Percentiles rank a stretch among this genome's conserved stretches.
Evolutionary conservation across 441 rosid genomes (phyloP).

Genomic region (Gossypium trilobum): DNA sequence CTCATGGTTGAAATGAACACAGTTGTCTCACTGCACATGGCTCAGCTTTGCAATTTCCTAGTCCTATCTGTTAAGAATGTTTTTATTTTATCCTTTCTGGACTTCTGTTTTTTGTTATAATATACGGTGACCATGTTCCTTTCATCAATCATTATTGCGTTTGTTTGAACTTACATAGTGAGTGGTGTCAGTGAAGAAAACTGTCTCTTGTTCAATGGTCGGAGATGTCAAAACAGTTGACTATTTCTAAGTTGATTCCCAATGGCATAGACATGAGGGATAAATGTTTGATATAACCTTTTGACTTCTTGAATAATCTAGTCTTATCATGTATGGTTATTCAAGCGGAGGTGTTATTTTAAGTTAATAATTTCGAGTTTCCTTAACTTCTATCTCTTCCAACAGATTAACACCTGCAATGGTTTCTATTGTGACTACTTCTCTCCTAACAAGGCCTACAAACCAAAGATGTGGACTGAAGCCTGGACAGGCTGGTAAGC

Average conservation of each 20-base stretch:
- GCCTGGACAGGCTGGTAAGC: slow-evolving; percentile 98
- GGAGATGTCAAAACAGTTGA: slow-evolving; percentile 3
- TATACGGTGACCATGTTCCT: slow-evolving; percentile 18
- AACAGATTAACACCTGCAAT: slow-evolving; percentile 86
- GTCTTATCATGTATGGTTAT: background rate
- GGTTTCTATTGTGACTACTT: slow-evolving; percentile 95
- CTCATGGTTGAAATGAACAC: slow-evolving; percentile 26
- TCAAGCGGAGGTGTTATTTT: slow-evolving; percentile 5
- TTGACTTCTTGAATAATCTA: slow-evolving; percentile 11
- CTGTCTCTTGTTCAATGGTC: background rate
- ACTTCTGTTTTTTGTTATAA: slow-evolving; percentile 11
- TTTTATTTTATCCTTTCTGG: slow-evolving; percentile 7
- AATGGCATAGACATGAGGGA: background rate
- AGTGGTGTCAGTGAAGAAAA: slow-evolving; percentile 12
- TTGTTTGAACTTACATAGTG: background rate
- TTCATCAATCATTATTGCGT: slow-evolving; percentile 11
- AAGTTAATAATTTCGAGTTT: background rate
- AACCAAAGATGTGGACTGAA: slow-evolving; percentile 98
- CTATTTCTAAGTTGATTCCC: slow-evolving; percentile 8
- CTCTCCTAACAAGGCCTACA: slow-evolving; percentile 81
- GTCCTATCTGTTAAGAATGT: slow-evolving; percentile 17
- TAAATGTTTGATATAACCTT: slow-evolving; percentile 10
- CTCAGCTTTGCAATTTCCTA: slow-evolving; percentile 19
- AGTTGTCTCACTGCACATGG: slow-evolving; percentile 31
- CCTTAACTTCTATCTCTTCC: slow-evolving; percentile 4